These are phyloP conservation scores for Avicennia marina DNA, from an alignment of 257 asterid species.

Conservation along the genomic window DNA sequence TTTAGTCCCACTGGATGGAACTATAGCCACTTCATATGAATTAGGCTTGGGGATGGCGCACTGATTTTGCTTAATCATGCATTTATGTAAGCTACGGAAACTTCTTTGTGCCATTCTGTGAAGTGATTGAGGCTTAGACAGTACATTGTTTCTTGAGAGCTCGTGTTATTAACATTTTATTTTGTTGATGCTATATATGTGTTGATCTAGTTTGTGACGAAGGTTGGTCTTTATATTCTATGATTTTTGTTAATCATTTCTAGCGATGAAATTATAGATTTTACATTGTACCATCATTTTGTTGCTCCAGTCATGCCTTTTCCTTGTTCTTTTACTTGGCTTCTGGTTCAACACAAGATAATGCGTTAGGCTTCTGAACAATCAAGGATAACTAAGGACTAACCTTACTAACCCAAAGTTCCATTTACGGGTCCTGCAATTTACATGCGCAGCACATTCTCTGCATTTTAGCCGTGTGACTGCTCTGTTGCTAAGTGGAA, in stretches of 20 bases:
- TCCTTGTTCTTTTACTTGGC: neutral
- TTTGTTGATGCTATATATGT: slow-evolving; percentile 17
- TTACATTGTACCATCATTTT: no score
- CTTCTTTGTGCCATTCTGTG: slow-evolving; percentile 22
- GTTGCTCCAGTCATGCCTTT: neutral
- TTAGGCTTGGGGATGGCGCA: slow-evolving; percentile 12
- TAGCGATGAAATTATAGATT: slow-evolving; percentile 18
- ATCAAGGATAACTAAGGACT: no score
- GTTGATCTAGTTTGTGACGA: slow-evolving; percentile 2
- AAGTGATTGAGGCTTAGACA: slow-evolving; percentile 16
- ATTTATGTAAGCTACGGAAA: slow-evolving; percentile 14
- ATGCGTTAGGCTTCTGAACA: no score
- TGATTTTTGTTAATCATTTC: slow-evolving; percentile 13
- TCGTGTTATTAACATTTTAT: slow-evolving; percentile 3
- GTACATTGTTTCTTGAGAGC: slow-evolving; percentile 17
- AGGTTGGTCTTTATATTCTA: neutral
- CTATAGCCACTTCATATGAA: slow-evolving; percentile 5
- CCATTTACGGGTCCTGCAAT: no score
- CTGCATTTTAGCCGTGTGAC: no score
- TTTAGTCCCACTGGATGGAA: slow-evolving; percentile 11
- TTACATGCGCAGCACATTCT: no score
- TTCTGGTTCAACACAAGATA: no score
- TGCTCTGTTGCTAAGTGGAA: no score
- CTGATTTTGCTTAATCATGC: slow-evolving; percentile 13
- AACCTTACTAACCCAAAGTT: no score